Conservation (phyloP, 306 rosid genomes). For the Dryas drummondii region DNA sequence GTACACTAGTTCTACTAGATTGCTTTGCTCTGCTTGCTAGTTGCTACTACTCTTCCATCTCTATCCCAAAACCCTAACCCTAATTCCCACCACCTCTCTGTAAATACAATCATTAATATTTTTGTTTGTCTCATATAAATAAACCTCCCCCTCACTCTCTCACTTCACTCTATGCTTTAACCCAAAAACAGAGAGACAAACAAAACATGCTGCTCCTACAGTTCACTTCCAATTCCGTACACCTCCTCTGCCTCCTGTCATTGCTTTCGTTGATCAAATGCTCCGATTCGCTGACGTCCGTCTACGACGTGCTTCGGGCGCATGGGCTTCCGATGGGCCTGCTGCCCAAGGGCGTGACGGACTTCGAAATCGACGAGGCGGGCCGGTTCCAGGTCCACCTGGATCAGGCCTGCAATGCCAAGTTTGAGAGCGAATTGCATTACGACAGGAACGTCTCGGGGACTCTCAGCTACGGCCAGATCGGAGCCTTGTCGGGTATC, state of each 20-base stretch:
- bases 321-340: conserved; percentile 86
- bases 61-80: conserved; percentile 16
- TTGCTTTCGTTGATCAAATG: neutral
- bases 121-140: no score
- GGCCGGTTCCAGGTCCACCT: conserved; percentile 60
- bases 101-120: neutral
- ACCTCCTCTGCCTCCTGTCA: conserved; percentile 24
- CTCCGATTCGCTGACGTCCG: conserved; percentile 23
- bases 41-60: conserved; percentile 4
- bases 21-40: neutral
- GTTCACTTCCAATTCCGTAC: neutral
- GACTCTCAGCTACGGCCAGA: conserved; percentile 53
- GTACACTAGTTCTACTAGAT: neutral
- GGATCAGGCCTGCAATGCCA: conserved; percentile 86
- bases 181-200: neutral
- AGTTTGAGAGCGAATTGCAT: conserved; percentile 79
- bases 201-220: conserved; percentile 9
- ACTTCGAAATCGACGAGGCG: conserved; percentile 42
- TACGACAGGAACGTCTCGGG: conserved; percentile 79
- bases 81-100: neutral
- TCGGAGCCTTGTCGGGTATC: conserved; percentile 58
- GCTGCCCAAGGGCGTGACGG: conserved; percentile 61
- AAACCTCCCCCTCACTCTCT: neutral
- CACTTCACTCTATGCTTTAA: neutral
- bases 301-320: conserved; percentile 58